Percentiles rank a stretch among this genome's conserved stretches.
Conservation (phyloP, 768 basidiomycete genomes). For the Leccinellum rugosiceps region DNA sequence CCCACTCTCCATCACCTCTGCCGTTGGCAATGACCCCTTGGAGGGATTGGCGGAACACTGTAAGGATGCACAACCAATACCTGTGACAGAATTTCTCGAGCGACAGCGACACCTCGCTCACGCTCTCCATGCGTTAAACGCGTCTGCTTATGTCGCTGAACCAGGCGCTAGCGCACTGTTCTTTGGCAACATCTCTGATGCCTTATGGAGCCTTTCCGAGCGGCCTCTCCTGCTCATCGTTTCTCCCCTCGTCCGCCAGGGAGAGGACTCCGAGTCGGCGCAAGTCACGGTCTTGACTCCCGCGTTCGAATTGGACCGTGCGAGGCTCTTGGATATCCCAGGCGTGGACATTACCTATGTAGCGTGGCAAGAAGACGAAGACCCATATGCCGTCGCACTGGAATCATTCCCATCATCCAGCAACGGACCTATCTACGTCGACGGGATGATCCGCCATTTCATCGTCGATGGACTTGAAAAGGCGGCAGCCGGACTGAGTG, state of each 20-base stretch:
- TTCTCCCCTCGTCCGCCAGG: constrained; percentile 35
- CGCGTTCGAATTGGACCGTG: constrained; percentile 71
- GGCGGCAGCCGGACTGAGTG: constrained; percentile 36
- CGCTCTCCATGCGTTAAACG: constrained; percentile 46
- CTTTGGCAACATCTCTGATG: constrained; percentile 65
- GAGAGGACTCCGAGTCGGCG: constrained; percentile 34
- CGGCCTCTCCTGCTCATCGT: constrained; percentile 72
- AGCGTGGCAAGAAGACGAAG: constrained; percentile 65
- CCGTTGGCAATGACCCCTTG: constrained; percentile 14
- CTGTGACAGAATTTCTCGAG: constrained; percentile 40
- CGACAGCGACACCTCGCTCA: constrained; percentile 57
- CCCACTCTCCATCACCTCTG: background rate
- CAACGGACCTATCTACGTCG: constrained; percentile 50
- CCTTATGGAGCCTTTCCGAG: constrained; percentile 72
- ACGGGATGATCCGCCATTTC: constrained; percentile 58
- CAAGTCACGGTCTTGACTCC: constrained; percentile 69
- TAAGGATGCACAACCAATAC: constrained; percentile 46
- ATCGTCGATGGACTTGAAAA: constrained; percentile 59
- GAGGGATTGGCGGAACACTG: constrained; percentile 41
- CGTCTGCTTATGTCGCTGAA: constrained; percentile 73
- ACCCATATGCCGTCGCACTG: constrained; percentile 58
- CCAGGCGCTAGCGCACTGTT: constrained; percentile 70
- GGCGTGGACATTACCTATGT: constrained; percentile 42
- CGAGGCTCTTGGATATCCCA: constrained; percentile 56
- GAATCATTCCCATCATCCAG: constrained; percentile 24